Conservation (phyloP, 768 basidiomycete species). For the Termitomyces eurrhizus region DNA sequence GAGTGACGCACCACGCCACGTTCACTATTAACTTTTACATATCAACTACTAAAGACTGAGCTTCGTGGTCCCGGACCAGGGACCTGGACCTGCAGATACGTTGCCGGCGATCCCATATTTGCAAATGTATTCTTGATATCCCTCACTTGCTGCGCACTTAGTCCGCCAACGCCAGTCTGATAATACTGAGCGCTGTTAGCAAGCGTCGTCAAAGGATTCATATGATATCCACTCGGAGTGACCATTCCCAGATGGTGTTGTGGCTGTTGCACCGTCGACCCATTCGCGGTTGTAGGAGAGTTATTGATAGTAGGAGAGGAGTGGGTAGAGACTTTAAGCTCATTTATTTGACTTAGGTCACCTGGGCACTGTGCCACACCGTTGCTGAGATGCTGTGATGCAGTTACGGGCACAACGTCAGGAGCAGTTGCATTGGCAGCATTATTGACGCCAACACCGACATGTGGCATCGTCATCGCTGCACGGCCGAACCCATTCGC, state of each 20-base stretch:
- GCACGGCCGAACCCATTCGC: slow-evolving; percentile 37
- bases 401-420: slow-evolving; percentile 25
- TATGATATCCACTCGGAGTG: slow-evolving; percentile 45
- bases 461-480: slow-evolving; percentile 44
- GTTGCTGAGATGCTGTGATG: slow-evolving; percentile 28
- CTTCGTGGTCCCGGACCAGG: slow-evolving; percentile 14
- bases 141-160: slow-evolving; percentile 59
- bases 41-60: slow-evolving; percentile 15
- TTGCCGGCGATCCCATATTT: slow-evolving; percentile 29
- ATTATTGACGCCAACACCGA: slow-evolving; percentile 10
- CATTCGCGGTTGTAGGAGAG: slow-evolving; percentile 11
- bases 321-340: slow-evolving; percentile 19
- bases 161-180: slow-evolving; percentile 30
- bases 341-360: slow-evolving; percentile 18
- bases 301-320: not conserved
- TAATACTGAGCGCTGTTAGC: slow-evolving; percentile 31
- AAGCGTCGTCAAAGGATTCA: slow-evolving; percentile 35
- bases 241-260: slow-evolving; percentile 14
- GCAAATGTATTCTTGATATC: slow-evolving; percentile 55
- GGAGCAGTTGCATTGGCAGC: not conserved
- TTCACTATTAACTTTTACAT: not conserved
- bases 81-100: slow-evolving; percentile 15
- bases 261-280: slow-evolving; percentile 31
- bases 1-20: not conserved
- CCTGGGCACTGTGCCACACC: slow-evolving; percentile 24